Conservation (phyloP, 169 alveolate species). For the Plasmodium malariae region DNA sequence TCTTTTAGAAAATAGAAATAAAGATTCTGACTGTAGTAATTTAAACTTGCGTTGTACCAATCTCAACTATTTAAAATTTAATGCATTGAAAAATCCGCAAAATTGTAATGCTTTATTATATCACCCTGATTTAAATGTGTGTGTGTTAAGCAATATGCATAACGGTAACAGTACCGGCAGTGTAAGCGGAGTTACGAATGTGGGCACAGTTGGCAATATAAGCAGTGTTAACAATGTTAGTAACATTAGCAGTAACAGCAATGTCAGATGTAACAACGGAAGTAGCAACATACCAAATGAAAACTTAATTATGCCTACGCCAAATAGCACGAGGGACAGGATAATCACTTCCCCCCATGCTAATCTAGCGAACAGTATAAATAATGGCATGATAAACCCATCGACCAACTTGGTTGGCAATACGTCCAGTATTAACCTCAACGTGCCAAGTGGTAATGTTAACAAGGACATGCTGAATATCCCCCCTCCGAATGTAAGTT, state of each 20-base stretch:
- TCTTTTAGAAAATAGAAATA: neutral
- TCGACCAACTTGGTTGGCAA: neutral
- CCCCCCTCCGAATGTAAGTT: too few relatives aligned
- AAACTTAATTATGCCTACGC: neutral
- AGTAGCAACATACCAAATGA: neutral
- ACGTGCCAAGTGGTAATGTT: neutral
- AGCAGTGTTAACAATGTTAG: too few relatives aligned
- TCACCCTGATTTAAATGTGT: constrained; percentile 17
- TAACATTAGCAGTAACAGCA: too few relatives aligned
- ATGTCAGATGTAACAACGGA: too few relatives aligned
- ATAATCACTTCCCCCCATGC: neutral
- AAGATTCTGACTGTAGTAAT: neutral
- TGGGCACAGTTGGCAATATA: too few relatives aligned
- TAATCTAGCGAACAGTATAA: neutral
- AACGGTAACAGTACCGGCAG: neutral
- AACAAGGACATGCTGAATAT: neutral
- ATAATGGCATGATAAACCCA: neutral
- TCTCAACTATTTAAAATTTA: constrained; percentile 13
- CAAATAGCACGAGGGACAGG: neutral
- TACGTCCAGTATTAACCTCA: neutral
- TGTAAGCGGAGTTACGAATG: neutral
- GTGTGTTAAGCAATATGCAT: neutral
- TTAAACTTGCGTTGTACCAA: neutral
- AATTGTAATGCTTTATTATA: neutral
- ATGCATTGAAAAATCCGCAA: neutral